phyloP scores from a whole-genome alignment of 2,329 filamentous ascomycete genomes.

The Fusarium chlamydosporum region DNA sequence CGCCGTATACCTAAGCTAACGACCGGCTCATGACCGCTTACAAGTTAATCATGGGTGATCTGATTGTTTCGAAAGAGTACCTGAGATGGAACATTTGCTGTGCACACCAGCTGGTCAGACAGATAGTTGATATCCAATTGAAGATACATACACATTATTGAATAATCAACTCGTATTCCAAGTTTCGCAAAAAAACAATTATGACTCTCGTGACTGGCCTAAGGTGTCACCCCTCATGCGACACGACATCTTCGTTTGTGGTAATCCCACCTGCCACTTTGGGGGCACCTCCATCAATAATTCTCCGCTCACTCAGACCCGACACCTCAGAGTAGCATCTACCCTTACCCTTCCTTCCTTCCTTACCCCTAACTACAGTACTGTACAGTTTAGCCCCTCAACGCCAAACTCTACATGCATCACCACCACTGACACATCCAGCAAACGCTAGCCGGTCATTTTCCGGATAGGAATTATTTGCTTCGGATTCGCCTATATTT shows the following conservation, averaged over 20 bases:
- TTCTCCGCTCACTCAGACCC: slow-evolving; percentile 29
- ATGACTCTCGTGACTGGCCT: slow-evolving; percentile 13
- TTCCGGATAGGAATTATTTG: slow-evolving; percentile 13
- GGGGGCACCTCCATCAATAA: slow-evolving; percentile 38
- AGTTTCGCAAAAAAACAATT: background rate
- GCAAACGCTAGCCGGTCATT: slow-evolving; percentile 7
- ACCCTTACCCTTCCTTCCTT: background rate
- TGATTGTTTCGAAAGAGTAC: slow-evolving; percentile 2
- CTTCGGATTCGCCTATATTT: slow-evolving; percentile 6
- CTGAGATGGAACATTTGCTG: too few species aligned
- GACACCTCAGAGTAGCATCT: background rate
- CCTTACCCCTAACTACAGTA: background rate
- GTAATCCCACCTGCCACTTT: slow-evolving; percentile 39
- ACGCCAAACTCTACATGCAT: slow-evolving; percentile 27
- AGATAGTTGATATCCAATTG: background rate
- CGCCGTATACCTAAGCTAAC: background rate
- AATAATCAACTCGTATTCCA: background rate
- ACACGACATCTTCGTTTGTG: background rate
- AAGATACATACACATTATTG: background rate
- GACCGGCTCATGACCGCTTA: slow-evolving; percentile 25
- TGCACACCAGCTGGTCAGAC: background rate
- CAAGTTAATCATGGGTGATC: slow-evolving; percentile 13
- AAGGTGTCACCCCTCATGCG: background rate
- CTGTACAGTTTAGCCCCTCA: slow-evolving; percentile 13
- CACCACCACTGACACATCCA: slow-evolving; percentile 19